Evolutionary conservation across 176 grass and related monocot species (phyloP), one percentile per base, ranked within the genome.

Genomic region (Oryza brachyantha): DNA sequence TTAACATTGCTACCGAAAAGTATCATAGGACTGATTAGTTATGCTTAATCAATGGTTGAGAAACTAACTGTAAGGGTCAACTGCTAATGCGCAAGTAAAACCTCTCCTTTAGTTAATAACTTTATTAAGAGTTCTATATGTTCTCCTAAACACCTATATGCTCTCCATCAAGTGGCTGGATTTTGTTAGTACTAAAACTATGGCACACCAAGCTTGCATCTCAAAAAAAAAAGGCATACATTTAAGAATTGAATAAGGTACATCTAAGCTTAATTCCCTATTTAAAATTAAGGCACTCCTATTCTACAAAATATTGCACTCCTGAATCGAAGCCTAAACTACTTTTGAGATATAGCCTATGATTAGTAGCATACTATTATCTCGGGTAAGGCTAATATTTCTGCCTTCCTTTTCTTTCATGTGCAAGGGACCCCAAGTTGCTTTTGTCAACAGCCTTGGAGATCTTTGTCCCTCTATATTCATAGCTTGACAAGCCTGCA

Each of bases 401-500:
- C 19, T 65, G 42, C 67, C 11, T 2, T 54, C n/a, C 10, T 54
- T 66, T 63, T 40, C 36, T 29, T 59, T 29, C 0, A 0, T 52
- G 81, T 57, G 65, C 24, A 68, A 62, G 60, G 76, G 76, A 66
- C 22, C 70, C 54, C 71, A 41, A 80, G 28, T 48, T 72, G 70
- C 86, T 74, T 81, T 85, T 22, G 16, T 60, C 82, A 39, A 65
- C 77, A 75, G 55, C 72, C 35, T 58, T 77, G 65, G 24, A 59
- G 87, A 89, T 85, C 72, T 66, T 66, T 89, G 82, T 81, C 82
- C 65, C 36, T 72, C 64, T 85, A 85, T 29, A 70, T 66, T 70
- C 16, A 70, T 80, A 87, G 43, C 72, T 13, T 63, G 84, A 68
- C 64, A 76, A 35, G 55, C 68, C 75, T 64, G 40, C 78, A 50